phyloP scores from a whole-genome alignment of 768 basidiomycete species.

The Jaapia argillacea region DNA sequence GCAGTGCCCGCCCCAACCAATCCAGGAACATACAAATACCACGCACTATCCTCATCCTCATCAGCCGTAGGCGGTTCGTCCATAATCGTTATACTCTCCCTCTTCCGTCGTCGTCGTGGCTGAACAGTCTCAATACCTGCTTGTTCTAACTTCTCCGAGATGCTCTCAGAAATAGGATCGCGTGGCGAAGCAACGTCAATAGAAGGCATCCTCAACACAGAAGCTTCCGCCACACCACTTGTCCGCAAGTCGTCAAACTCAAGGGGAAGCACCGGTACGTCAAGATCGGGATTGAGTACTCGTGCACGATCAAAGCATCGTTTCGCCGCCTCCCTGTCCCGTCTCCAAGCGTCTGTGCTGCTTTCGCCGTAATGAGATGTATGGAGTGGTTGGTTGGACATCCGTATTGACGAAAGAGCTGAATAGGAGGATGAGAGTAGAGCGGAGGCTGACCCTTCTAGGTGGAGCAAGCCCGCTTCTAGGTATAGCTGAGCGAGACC shows the following conservation, averaged over 20 bases:
- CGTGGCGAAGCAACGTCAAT: conserved; percentile 33
- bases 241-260: conserved; percentile 19
- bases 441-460: conserved; percentile 72
- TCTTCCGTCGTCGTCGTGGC: neutral
- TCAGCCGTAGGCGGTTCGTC: conserved; percentile 37
- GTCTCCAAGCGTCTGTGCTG: conserved; percentile 64
- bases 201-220: conserved; percentile 60
- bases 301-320: conserved; percentile 67
- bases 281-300: conserved; percentile 46
- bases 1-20: conserved; percentile 82
- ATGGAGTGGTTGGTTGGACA: neutral
- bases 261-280: conserved; percentile 57
- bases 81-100: conserved; percentile 25
- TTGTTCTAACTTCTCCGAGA: conserved; percentile 1
- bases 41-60: conserved; percentile 55
- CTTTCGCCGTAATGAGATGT: conserved; percentile 19
- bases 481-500: conserved; percentile 70
- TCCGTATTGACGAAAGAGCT: neutral
- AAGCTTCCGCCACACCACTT: conserved; percentile 4
- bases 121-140: neutral
- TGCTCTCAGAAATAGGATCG: conserved; percentile 6
- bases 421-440: conserved; percentile 19
- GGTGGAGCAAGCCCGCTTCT: conserved; percentile 68
- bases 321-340: conserved; percentile 61
- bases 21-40: conserved; percentile 75